phyloP scores from a whole-genome alignment of 2,329 filamentous ascomycete genomes.

The Cadophora gregata region DNA sequence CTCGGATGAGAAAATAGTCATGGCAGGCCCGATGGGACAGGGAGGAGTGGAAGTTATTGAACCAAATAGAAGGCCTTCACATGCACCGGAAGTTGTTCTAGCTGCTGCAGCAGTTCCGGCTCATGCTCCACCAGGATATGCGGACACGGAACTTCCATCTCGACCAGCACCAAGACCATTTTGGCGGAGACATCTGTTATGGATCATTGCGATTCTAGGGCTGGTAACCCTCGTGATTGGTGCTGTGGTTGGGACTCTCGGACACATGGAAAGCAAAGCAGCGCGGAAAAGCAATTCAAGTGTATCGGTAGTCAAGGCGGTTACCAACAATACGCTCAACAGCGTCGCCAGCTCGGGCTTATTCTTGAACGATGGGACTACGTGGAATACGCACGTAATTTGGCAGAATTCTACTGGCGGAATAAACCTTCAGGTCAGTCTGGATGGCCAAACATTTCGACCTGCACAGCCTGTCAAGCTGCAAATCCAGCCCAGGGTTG shows the following conservation, averaged over 20 bases:
- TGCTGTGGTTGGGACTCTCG: conserved; percentile 22
- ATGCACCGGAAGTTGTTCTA: conserved; percentile 12
- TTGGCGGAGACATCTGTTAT: conserved; percentile 32
- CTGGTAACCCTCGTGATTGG: conserved; percentile 27
- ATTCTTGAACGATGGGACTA: conserved; percentile 32
- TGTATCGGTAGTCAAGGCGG: background rate
- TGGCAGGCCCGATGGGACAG: conserved; percentile 18
- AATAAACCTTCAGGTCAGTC: conserved; percentile 32
- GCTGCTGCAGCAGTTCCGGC: background rate
- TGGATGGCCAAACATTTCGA: conserved; percentile 32
- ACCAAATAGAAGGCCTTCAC: conserved; percentile 10
- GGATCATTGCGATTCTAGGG: conserved; percentile 27
- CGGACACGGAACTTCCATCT: conserved; percentile 26
- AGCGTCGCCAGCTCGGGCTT: conserved; percentile 37
- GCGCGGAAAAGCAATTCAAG: background rate
- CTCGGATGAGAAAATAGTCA: conserved; percentile 33
- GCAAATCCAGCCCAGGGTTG: conserved; percentile 28
- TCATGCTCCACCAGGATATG: conserved; percentile 20
- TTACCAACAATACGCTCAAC: conserved; percentile 29
- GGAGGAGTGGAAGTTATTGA: conserved; percentile 13
- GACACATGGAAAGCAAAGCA: conserved; percentile 1
- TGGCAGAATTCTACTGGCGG: conserved; percentile 32
- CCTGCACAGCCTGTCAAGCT: conserved; percentile 29
- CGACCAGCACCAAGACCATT: conserved; percentile 23
- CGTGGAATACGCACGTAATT: conserved; percentile 37